A percentile compares a stretch with the other conserved stretches of the same genome.
Evolutionary conservation across 23 red algal genomes (phyloP).

Genomic region (Gracilaria domingensis): DNA sequence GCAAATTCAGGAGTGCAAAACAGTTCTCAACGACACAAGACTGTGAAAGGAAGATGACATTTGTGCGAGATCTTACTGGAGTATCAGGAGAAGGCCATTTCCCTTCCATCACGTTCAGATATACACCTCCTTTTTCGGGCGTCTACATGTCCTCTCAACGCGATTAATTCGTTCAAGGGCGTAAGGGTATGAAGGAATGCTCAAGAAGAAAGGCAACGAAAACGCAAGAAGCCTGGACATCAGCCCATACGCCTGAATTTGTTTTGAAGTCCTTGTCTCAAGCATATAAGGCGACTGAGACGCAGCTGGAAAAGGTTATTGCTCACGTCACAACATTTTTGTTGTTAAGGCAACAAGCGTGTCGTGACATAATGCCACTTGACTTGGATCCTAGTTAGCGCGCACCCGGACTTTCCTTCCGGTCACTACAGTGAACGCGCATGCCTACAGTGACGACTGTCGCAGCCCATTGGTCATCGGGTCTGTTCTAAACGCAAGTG

Average conservation of each 20-base stretch:
- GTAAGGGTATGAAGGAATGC: background rate
- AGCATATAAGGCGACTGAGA: background rate
- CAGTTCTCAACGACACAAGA: background rate
- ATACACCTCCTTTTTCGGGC: background rate
- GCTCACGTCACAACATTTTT: background rate
- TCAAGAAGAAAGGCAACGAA: background rate
- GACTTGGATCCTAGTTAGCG: conserved; percentile 26
- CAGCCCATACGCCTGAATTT: background rate
- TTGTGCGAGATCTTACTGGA: background rate
- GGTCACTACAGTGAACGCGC: background rate
- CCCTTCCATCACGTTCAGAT: background rate
- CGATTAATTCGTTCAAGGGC: background rate
- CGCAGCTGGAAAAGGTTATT: background rate
- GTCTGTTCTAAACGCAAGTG: background rate
- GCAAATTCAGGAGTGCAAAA: background rate
- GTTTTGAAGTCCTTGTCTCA: background rate
- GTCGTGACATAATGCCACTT: background rate
- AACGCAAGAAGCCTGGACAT: background rate
- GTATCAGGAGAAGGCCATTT: background rate
- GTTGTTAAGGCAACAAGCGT: conserved; percentile 8
- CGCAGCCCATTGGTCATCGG: conserved; percentile 20
- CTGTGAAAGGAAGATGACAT: background rate
- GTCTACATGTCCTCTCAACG: background rate
- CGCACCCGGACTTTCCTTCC: conserved; percentile 1
- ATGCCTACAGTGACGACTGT: conserved; percentile 20